A percentile compares a stretch with the other conserved stretches of the same genome.
phyloP scores from a whole-genome alignment of 768 basidiomycete species.

The Lentinula boryana region DNA sequence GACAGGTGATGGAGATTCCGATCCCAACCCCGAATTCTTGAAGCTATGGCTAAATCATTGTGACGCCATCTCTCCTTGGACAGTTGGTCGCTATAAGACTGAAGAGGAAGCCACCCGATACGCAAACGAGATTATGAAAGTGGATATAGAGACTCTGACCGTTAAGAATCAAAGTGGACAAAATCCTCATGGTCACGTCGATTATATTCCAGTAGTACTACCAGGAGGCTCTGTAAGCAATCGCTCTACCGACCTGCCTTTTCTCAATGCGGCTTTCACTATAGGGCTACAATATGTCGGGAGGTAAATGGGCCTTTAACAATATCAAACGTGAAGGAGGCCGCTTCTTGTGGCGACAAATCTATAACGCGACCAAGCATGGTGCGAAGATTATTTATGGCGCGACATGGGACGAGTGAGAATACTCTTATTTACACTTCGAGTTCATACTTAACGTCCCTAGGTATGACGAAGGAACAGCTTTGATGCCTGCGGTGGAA shows the following conservation, averaged over 20 bases:
- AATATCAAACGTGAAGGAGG: constrained; percentile 72
- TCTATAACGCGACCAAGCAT: constrained; percentile 57
- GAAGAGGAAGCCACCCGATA: constrained; percentile 59
- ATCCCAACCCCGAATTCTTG: constrained; percentile 57
- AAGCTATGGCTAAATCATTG: constrained; percentile 75
- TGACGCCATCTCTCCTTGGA: constrained; percentile 82
- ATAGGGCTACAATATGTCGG: constrained; percentile 68
- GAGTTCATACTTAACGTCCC: background rate
- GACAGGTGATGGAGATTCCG: constrained; percentile 61
- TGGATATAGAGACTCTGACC: constrained; percentile 56
- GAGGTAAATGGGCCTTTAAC: constrained; percentile 70
- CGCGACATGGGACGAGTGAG: constrained; percentile 84
- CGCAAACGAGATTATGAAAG: constrained; percentile 54
- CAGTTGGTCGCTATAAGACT: constrained; percentile 62
- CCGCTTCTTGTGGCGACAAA: constrained; percentile 72
- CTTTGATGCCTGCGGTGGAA: constrained; percentile 67
- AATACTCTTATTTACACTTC: too few species aligned
- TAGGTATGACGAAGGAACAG: constrained; percentile 72
- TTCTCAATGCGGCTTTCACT: background rate
- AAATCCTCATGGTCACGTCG: constrained; percentile 38
- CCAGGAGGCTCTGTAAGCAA: constrained; percentile 52
- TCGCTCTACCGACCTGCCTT: background rate
- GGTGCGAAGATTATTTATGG: constrained; percentile 38
- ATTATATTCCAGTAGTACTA: constrained; percentile 77
- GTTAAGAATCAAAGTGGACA: constrained; percentile 35